Percentiles rank a stretch among this genome's conserved stretches.
phyloP scores from a whole-genome alignment of 805 yeast species.

The Barnettozyma siamensis region DNA sequence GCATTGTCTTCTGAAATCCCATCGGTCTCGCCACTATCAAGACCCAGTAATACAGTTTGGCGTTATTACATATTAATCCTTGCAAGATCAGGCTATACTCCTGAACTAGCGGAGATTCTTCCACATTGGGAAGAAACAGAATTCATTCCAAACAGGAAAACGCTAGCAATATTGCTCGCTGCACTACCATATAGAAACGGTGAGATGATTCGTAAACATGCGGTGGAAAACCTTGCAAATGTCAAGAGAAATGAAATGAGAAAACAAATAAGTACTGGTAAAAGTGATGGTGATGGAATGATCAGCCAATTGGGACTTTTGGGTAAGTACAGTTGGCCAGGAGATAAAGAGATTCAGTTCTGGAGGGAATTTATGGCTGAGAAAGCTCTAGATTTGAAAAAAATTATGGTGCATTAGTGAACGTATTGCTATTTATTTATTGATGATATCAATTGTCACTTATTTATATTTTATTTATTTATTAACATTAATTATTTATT shows the following conservation, averaged over 20 bases:
- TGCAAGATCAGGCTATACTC: conserved; percentile 38
- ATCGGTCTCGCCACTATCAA: conserved; percentile 9
- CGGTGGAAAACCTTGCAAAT: conserved; percentile 8
- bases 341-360: conserved; percentile 18
- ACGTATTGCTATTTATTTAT: too few relatives aligned
- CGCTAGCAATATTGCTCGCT: conserved; percentile 36
- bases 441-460: background rate
- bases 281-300: background rate
- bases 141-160: conserved; percentile 35
- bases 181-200: conserved; percentile 23
- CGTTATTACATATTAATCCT: conserved; percentile 46
- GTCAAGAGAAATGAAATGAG: background rate
- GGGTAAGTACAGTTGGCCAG: conserved; percentile 34
- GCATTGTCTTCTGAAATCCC: conserved; percentile 1
- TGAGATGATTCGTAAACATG: conserved; percentile 34
- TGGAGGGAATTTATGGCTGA: conserved; percentile 12
- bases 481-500: too few relatives aligned
- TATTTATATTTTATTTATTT: background rate
- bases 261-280: background rate
- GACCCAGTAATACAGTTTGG: conserved; percentile 37
- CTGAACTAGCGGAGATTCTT: conserved; percentile 45
- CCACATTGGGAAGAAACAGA: conserved; percentile 48
- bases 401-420: background rate
- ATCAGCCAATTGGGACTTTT: background rate
- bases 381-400: background rate